Percentiles rank a stretch among this genome's conserved stretches.
phyloP scores from a whole-genome alignment of 148 eudicot genomes.

The Fagopyrum esculentum region DNA sequence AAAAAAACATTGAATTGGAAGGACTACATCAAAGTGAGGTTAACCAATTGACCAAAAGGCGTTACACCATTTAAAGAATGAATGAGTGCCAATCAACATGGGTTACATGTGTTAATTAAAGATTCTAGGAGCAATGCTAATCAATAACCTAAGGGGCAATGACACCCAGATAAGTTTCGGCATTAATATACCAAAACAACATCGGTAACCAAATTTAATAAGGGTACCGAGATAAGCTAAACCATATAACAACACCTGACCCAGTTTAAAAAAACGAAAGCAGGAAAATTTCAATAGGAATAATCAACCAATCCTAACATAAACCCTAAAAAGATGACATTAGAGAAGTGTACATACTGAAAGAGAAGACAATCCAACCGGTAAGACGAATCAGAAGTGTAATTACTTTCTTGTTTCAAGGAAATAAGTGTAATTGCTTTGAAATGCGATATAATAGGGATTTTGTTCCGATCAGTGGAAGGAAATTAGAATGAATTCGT shows the following conservation, averaged over 20 bases:
- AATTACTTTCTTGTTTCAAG: not conserved
- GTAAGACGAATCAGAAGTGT: not conserved
- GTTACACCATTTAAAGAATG: not conserved
- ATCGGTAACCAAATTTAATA: not conserved
- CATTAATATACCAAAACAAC: not conserved
- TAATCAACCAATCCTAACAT: not conserved
- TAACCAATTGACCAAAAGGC: not conserved
- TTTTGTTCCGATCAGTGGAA: not conserved
- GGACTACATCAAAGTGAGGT: not conserved
- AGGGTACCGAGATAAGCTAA: not conserved
- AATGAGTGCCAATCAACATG: not conserved
- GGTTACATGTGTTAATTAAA: not conserved
- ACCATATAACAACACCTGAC: not conserved
- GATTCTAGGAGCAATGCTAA: not conserved
- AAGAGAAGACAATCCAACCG: not conserved
- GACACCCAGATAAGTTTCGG: not conserved
- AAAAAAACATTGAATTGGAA: not conserved
- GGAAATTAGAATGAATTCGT: not conserved
- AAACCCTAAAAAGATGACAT: constrained; percentile 1
- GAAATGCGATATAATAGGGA: not conserved
- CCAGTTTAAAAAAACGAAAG: not conserved
- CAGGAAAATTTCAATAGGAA: not conserved
- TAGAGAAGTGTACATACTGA: not conserved
- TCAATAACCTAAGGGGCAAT: not conserved
- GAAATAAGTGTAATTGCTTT: not conserved